Evolutionary conservation across 768 basidiomycete genomes (phyloP).

Genomic region (Suillus subluteus): DNA sequence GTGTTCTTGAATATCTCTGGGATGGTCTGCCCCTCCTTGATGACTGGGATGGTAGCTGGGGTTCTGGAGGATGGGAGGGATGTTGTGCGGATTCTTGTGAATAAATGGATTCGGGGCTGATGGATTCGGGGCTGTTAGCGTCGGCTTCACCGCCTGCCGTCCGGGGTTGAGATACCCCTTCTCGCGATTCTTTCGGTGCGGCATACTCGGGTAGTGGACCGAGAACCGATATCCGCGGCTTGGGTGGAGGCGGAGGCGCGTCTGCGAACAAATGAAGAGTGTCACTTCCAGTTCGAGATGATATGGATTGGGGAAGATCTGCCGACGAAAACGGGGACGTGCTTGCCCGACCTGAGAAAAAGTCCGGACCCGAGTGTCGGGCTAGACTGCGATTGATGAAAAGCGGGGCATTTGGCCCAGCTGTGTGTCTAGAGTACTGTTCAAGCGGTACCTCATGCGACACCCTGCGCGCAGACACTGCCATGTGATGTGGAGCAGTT

Average conservation of each 20-base stretch:
- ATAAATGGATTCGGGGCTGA: conserved; percentile 20
- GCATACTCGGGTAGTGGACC: not conserved
- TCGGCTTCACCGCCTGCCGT: not conserved
- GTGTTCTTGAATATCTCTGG: conserved; percentile 12
- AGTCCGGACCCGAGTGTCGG: not conserved
- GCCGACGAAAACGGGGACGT: not conserved
- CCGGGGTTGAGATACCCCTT: not conserved
- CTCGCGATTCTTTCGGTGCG: not conserved
- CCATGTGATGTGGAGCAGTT: not conserved
- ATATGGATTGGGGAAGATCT: not conserved
- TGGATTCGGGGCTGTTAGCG: conserved; percentile 14
- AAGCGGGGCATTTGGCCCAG: not conserved
- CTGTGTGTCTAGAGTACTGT: not conserved
- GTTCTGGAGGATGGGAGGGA: conserved; percentile 7
- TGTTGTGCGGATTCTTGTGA: conserved; percentile 29
- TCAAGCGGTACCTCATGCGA: not conserved
- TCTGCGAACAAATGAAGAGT: not conserved
- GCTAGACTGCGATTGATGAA: not conserved
- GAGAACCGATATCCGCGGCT: not conserved
- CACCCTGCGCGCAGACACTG: not conserved
- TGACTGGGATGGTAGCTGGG: conserved; percentile 3
- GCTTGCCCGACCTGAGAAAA: not conserved
- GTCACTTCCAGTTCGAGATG: not conserved
- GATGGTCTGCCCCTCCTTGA: conserved; percentile 17
- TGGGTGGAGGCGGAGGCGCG: not conserved